These are phyloP conservation scores for Fraxinus baroniana DNA, from an alignment of 305 asterid species.

Conservation along the genomic window DNA sequence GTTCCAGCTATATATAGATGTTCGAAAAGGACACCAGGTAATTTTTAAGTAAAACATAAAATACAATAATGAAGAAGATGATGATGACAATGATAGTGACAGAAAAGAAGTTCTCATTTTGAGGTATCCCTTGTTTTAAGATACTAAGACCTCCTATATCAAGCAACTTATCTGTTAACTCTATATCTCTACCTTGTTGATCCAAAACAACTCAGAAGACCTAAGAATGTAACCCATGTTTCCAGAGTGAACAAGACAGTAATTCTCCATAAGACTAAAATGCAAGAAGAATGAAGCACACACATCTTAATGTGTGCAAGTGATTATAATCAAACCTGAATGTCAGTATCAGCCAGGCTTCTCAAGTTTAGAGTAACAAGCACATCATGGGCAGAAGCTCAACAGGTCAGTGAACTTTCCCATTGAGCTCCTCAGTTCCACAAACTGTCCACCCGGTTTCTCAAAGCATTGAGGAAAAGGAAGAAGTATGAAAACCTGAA, in stretches of 20 bases:
- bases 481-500: neutral
- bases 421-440: neutral
- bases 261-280: neutral
- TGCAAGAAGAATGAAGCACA: neutral
- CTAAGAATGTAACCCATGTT: neutral
- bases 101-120: neutral
- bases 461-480: neutral
- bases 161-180: neutral
- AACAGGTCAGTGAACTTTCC: neutral
- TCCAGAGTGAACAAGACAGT: neutral
- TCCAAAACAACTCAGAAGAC: neutral
- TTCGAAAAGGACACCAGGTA: neutral
- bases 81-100: neutral
- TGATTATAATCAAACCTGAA: neutral
- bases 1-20: neutral
- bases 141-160: neutral
- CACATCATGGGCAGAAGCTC: neutral
- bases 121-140: neutral
- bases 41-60: neutral
- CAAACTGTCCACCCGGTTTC: neutral
- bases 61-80: neutral
- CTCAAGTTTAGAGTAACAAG: conserved; percentile 7
- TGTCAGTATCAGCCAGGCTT: neutral
- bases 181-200: neutral
- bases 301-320: neutral